Base-by-base conservation (phyloP, 1,139 yeast species). In the Debaryomyces psychrophilus region DNA sequence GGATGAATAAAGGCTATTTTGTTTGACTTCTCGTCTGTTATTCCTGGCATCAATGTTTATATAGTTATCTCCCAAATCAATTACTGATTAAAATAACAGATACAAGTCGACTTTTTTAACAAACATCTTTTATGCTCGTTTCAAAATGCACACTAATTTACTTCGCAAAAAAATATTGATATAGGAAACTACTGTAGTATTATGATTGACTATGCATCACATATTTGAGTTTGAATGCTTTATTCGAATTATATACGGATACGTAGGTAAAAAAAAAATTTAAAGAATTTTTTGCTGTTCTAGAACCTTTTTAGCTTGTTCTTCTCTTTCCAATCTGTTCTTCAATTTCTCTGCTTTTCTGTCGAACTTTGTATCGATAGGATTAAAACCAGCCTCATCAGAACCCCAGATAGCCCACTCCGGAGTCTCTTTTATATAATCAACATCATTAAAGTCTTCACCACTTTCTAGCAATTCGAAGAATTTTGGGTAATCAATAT, bases 381-480 rank as follows among this genome's bases (percentile, higher is more conserved):
- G 98, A 55, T 85, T 89, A 70, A 90, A 90, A 0, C 98, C 98
- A 8, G 92, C 96, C 55, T 83, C 82, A 8, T 79, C 78, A 20
- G 93, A 82, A 1, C 96, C 97, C 81, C 90, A 90, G 46, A 84
- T 77, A 0, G 97, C 97, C 96, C 96, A 90, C 36, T 77, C 82
- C 0, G 96, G 97, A 1, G 97, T 90, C 54, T 85, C 85, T 15
- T 83, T 76, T 25, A 85, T 73, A 62, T 90, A 90, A 58, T 90
- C 97, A 76, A 88, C 69, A 48, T 90, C 95, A 14, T 78, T 82
- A 62, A 90, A 90, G 11, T 77, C 78, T 47, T 73, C 65, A 1
- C 89, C 90, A 33, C 81, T 70, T 53, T 81, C 81, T 47, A 89
- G 73, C 46, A 90, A 69, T 56, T 84, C 78, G 60, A 90, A 92